Evolutionary conservation across 257 asterid genomes (phyloP).

Genomic region (Apocynum venetum): DNA sequence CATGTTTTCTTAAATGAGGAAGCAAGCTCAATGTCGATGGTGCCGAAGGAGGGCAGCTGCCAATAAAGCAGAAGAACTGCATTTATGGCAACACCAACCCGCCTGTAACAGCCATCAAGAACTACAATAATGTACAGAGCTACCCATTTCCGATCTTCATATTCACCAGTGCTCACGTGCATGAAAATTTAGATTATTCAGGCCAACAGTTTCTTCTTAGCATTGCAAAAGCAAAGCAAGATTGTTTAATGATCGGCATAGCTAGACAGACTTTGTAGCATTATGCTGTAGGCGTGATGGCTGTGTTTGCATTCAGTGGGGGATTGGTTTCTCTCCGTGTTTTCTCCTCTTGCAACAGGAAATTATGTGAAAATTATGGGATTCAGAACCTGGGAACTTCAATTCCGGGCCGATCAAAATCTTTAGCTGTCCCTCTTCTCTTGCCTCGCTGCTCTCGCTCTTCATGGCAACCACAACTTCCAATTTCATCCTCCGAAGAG

Average conservation of each 20-base stretch:
- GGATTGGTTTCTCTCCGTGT: background rate
- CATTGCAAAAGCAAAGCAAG: background rate
- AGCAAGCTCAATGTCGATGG: too few species aligned
- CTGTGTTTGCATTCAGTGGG: background rate
- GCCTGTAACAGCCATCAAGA: background rate
- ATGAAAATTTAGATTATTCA: background rate
- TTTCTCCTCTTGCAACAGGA: background rate
- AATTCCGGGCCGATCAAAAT: background rate
- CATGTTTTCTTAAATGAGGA: too few species aligned
- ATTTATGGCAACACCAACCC: conserved; percentile 6
- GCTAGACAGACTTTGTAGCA: background rate
- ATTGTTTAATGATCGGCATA: background rate
- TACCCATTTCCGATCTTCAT: background rate
- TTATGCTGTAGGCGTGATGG: background rate
- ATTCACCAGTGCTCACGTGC: background rate
- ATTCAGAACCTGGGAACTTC: conserved; percentile 1
- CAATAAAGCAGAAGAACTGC: background rate
- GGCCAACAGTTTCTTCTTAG: too few species aligned
- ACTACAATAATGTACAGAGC: background rate
- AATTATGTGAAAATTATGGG: background rate
- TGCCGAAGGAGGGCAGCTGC: background rate
- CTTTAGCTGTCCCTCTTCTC: conserved; percentile 6
- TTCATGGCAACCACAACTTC: conserved; percentile 4
- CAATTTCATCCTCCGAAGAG: conserved; percentile 20
- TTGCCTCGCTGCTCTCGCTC: conserved; percentile 13